Evolutionary conservation across 2,329 filamentous ascomycete genomes (phyloP), one percentile per base, ranked within the genome.

Genomic region (Fusarium foetens): DNA sequence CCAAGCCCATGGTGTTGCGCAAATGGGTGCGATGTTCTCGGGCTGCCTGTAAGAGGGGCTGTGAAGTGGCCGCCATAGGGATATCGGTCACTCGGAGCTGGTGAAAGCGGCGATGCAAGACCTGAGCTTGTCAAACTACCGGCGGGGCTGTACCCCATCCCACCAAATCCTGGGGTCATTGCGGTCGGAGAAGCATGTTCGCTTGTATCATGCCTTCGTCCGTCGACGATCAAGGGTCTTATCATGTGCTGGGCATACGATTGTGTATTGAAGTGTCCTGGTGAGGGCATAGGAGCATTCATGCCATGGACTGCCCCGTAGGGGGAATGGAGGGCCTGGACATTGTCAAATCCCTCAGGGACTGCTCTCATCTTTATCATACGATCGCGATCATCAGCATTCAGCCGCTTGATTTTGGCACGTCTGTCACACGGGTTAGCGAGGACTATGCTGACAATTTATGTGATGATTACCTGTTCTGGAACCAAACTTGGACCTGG

Each of bases 401-500:
- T 92, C 69, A 92, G 84, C 51, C 91, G 86, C 85, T 93, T 93
- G 78, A 92, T 92, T 79, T 93, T 93, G 48, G 91, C 91, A 72
- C 91, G 88, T 75, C 90, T 92, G 33, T 16, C 6, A 41, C 21
- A 43, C 16, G 35, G 52, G 45, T 79, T 49, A 79, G 75, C 48
- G 17, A 42, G 12, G 27, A 13, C 21, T 16, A 27, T 21, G 31
- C 27, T 14, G 31, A 8, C 13, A 14, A 46, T n/a, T 17, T 8
- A 35, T 46, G 19, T 39, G 48, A 46, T 46, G 43, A 78, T 76
- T 88, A 97, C 95, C 95, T 90, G 83, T 98, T 98, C 82, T 98
- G 95, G 83, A 98, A 98, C 95, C 95, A 98, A 54, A 98, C 95
- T 81, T 98, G 95, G 29, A 98, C 95, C 80, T 98, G 95, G 68